Percentiles rank a stretch among this genome's conserved stretches.
Evolutionary conservation across 1,284 basidiomycete genomes (phyloP).

Genomic region (Fistulinella staudtii): DNA sequence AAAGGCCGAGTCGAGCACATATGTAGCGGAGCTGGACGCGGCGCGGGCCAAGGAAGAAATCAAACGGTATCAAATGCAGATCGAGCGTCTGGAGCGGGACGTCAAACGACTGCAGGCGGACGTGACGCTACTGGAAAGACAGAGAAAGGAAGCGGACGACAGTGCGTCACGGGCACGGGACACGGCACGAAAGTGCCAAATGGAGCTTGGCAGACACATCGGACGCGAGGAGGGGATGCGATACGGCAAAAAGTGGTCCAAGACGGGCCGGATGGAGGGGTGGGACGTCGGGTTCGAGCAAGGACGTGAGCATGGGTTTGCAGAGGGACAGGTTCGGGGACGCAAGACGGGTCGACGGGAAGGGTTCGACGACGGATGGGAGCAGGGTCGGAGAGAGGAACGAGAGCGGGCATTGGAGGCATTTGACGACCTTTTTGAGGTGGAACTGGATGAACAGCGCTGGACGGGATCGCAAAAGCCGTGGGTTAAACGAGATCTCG

Average conservation of each 20-base stretch:
- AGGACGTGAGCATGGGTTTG: conserved; percentile 39
- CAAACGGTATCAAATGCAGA: conserved; percentile 44
- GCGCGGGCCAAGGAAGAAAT: conserved; percentile 48
- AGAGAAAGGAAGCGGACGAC: conserved; percentile 47
- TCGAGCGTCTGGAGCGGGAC: conserved; percentile 49
- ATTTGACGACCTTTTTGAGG: conserved; percentile 50
- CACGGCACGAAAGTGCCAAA: conserved; percentile 43
- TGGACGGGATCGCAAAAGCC: conserved; percentile 14
- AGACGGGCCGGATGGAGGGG: conserved; percentile 39
- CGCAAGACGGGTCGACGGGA: conserved; percentile 43
- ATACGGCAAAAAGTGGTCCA: conserved; percentile 38
- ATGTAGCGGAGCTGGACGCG: conserved; percentile 44
- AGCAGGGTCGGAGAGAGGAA: conserved; percentile 41
- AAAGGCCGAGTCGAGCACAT: conserved; percentile 45
- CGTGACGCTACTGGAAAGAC: conserved; percentile 39
- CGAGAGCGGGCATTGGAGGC: conserved; percentile 47
- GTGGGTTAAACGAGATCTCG: too few relatives aligned
- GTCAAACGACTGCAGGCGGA: conserved; percentile 42
- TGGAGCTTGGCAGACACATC: conserved; percentile 42
- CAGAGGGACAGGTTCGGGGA: conserved; percentile 43
- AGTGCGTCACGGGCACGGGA: conserved; percentile 46
- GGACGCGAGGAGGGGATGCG: conserved; percentile 42
- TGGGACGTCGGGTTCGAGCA: conserved; percentile 46
- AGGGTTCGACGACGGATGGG: conserved; percentile 38
- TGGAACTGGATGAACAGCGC: conserved; percentile 36